Base-by-base conservation (phyloP, 1,139 yeast species). In the Geotrichum europaeum region DNA sequence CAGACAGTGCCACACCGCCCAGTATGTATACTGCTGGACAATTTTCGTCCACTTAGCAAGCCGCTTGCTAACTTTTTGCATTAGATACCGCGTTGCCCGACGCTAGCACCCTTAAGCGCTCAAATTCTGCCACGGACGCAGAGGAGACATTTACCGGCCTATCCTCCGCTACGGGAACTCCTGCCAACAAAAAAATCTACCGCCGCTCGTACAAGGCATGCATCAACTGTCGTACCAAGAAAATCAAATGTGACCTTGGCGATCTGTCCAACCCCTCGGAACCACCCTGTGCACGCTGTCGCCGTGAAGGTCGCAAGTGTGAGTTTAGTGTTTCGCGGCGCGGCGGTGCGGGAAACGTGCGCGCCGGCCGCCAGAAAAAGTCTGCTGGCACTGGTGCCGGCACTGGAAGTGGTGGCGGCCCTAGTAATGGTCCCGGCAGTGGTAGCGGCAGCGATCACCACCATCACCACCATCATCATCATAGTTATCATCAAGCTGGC, bases 211-310 rank as follows among this genome's bases (percentile, higher is more conserved):
- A 88, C 72, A 81, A 84, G 63, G 97, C 97, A 0, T 91, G 97
- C 69, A 75, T 87, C 58, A 88, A 85, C 73, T 91, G 97, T 72
- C 80, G 96, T 15, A 82, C 85, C 10, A 81, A 96, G 49, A 91
- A 91, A 69, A 89, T 89, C 55, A 85, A 86, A 69, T 91, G 97
- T 75, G 96, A 89, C 69, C 74, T 90, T 65, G 96, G 96, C 1
- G 84, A 86, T 3, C 83, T 85, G 13, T 87, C 85, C 62, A 80
- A 79, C 61, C 96, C 96, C 0, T 79, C 80, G 58, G 85, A 84
- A 9, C 96, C 96, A 6, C 95, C 95, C 22, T 92, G 98, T 78
- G 86, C 84, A 3, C 76, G 97, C 59, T 91, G 97, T 69, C 79
- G 82, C 64, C 78, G 97, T 57, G 96, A 91, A 69, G 78, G 95